Percentiles rank a stretch among this genome's conserved stretches.
Evolutionary conservation across 768 basidiomycete genomes (phyloP).

Genomic region (Tephrocybe sp.): DNA sequence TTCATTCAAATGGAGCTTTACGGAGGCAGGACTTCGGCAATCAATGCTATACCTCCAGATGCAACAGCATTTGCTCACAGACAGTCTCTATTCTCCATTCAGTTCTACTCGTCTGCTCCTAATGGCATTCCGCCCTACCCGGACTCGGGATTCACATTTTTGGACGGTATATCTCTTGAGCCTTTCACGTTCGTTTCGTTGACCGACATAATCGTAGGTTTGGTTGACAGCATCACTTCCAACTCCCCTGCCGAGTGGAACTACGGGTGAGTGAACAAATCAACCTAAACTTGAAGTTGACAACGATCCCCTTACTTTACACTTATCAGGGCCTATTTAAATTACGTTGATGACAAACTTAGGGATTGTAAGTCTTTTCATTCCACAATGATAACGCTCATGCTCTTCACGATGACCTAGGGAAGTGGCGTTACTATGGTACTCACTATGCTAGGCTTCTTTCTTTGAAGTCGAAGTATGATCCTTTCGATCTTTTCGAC

Average conservation of each 20-base stretch:
- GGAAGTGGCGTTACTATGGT: conserved; percentile 31
- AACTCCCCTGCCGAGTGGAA: conserved; percentile 27
- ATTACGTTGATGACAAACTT: conserved; percentile 36
- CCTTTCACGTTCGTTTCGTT: conserved; percentile 21
- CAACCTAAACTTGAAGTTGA: too few species aligned
- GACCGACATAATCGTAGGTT: not conserved
- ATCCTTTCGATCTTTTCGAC: conserved; percentile 33
- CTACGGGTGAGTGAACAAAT: conserved; percentile 20
- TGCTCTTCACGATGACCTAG: conserved; percentile 12
- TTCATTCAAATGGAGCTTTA: conserved; percentile 41
- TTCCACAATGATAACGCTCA: not conserved
- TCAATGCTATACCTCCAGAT: conserved; percentile 36
- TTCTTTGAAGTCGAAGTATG: conserved; percentile 27
- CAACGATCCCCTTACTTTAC: not conserved
- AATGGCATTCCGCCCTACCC: conserved; percentile 40
- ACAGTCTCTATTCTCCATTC: conserved; percentile 39
- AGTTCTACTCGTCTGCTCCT: conserved; percentile 45
- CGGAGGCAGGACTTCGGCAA: conserved; percentile 40
- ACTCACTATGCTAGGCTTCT: conserved; percentile 26
- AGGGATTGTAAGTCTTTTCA: conserved; percentile 24
- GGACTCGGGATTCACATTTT: conserved; percentile 37
- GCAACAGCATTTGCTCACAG: conserved; percentile 46
- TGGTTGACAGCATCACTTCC: conserved; percentile 13
- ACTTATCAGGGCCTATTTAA: conserved; percentile 25
- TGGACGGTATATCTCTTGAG: conserved; percentile 26